A percentile compares a stretch with the other conserved stretches of the same genome.
phyloP scores from a whole-genome alignment of 768 basidiomycete species.

The Boletus speciosus region DNA sequence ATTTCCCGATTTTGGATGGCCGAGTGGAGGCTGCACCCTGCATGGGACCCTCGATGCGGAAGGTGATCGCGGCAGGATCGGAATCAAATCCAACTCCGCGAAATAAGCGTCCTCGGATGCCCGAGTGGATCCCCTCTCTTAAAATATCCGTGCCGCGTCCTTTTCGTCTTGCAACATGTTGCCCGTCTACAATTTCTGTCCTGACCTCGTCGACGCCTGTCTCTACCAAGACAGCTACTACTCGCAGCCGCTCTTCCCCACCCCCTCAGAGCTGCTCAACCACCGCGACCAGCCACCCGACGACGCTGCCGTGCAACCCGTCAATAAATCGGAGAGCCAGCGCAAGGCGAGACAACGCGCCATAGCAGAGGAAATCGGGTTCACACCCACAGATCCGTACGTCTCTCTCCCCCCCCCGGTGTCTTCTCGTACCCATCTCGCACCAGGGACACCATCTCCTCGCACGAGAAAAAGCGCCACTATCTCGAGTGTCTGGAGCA shows the following conservation, averaged over 20 bases:
- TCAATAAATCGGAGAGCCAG: constrained; percentile 43
- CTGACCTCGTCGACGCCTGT: constrained; percentile 9
- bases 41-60: constrained; percentile 8
- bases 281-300: background rate
- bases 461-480: constrained; percentile 73
- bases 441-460: constrained; percentile 65
- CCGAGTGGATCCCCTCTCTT: background rate
- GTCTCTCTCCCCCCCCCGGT: constrained; percentile 17
- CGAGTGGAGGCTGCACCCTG: no score
- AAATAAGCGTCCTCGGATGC: constrained; percentile 20
- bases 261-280: constrained; percentile 57
- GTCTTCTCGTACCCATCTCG: background rate
- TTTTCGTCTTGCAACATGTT: constrained; percentile 1
- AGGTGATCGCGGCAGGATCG: constrained; percentile 25
- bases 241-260: constrained; percentile 48
- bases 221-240: no score
- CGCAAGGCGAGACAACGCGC: constrained; percentile 58
- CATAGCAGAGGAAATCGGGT: constrained; percentile 53
- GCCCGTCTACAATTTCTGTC: constrained; percentile 4
- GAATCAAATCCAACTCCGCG: constrained; percentile 25
- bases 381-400: constrained; percentile 60
- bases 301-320: background rate
- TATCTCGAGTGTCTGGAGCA: constrained; percentile 73
- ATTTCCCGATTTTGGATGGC: no score
- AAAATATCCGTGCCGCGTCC: no score